phyloP scores from a whole-genome alignment of 2,329 filamentous ascomycete genomes.

The Colletotrichum sidae region DNA sequence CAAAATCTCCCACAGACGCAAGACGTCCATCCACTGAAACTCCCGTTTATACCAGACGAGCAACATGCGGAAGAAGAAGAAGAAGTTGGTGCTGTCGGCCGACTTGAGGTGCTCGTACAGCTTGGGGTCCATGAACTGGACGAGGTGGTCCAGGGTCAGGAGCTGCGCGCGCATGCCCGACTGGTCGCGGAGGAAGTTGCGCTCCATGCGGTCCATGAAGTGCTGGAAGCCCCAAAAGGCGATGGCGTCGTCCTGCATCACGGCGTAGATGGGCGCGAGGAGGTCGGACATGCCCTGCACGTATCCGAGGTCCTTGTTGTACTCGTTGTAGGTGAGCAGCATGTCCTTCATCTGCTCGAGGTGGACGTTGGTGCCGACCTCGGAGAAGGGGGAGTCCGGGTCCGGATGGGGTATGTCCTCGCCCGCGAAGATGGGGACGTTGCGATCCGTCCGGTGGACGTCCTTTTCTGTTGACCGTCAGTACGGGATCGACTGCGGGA shows the following conservation, averaged over 20 bases:
- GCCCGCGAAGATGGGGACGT: slow-evolving; percentile 93
- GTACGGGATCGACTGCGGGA: slow-evolving; percentile 33
- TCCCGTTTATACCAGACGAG: slow-evolving; percentile 99
- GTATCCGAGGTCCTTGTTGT: slow-evolving; percentile 94
- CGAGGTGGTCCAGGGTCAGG: slow-evolving; percentile 89
- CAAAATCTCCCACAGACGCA: slow-evolving; percentile 89
- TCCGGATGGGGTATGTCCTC: slow-evolving; percentile 98
- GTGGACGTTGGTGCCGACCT: slow-evolving; percentile 94
- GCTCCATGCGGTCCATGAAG: slow-evolving; percentile 98
- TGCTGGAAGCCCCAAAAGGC: slow-evolving; percentile 97
- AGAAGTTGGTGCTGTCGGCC: slow-evolving; percentile 97
- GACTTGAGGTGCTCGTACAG: slow-evolving; percentile 90
- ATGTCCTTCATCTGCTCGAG: slow-evolving; percentile 99
- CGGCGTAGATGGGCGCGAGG: slow-evolving; percentile 93
- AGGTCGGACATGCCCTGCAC: slow-evolving; percentile 99
- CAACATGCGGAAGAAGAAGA: slow-evolving; percentile 99
- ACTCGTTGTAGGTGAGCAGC: slow-evolving; percentile 98
- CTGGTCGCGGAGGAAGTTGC: slow-evolving; percentile 95
- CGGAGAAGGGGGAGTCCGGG: slow-evolving; percentile 93
- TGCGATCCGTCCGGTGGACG: slow-evolving; percentile 95
- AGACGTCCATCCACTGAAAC: slow-evolving; percentile 88
- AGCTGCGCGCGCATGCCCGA: slow-evolving; percentile 96
- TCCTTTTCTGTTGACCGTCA: slow-evolving; percentile 82
- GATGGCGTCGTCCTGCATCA: slow-evolving; percentile 95
- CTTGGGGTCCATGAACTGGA: slow-evolving; percentile 96